Conservation (phyloP, 2,329 filamentous ascomycete species). For the Myriosclerotinia curreyana region DNA sequence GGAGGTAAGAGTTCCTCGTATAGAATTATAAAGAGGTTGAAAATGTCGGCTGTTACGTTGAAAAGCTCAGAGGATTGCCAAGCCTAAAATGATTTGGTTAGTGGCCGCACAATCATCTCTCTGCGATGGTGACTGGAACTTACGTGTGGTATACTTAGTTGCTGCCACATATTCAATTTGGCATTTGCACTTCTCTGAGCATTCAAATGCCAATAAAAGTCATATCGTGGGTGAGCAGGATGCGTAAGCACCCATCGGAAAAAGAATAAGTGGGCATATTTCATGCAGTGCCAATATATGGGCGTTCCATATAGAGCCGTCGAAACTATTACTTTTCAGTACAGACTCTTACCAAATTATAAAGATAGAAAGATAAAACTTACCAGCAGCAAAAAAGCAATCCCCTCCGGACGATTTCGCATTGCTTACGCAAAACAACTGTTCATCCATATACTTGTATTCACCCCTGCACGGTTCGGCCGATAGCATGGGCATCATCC, state of each 20-base stretch:
- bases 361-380: neutral
- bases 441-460: neutral
- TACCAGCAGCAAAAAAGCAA: slow-evolving; percentile 4
- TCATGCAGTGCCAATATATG: neutral
- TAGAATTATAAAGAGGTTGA: slow-evolving; percentile 1
- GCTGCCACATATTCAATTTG: neutral
- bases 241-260: slow-evolving; percentile 9
- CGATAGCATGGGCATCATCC: neutral
- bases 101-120: neutral
- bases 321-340: neutral
- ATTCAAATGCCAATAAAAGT: slow-evolving; percentile 4
- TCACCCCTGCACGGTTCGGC: accelerated
- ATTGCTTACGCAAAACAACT: neutral
- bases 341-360: neutral
- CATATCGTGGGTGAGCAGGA: slow-evolving; percentile 3
- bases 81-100: neutral
- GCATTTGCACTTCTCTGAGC: accelerated
- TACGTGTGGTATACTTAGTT: neutral
- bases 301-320: slow-evolving; percentile 5
- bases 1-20: neutral
- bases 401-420: neutral
- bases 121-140: neutral
- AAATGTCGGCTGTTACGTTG: slow-evolving; percentile 12
- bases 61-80: slow-evolving; percentile 3
- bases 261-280: neutral